Base-by-base conservation (phyloP, 345 rosid species). In the Salix viminalis region DNA sequence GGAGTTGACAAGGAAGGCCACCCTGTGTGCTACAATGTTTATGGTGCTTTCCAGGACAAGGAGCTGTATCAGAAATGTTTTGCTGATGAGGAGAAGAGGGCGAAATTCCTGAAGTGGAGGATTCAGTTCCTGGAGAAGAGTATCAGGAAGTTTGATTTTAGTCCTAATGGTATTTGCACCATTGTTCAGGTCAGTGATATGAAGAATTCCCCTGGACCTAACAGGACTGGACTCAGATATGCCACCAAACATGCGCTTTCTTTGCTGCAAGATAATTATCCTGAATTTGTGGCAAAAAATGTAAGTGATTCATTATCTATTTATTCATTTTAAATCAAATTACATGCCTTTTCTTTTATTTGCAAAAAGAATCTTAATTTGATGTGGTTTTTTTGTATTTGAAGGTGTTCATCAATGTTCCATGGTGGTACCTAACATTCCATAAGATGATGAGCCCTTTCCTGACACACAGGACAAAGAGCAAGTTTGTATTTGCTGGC, bases 391-490 rank as follows among this genome's bases (percentile, higher is more conserved):
- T 72, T 76, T 52, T 67, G 73, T 41, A 4, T 74, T 10, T 68
- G 56, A 46, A 88, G 91, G 86, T 86, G 48, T 86, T 88, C 79
- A 85, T 88, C 82, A 86, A 88, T 73, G 89, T 86, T 42, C 91
- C 91, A 0, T 88, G 86, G 87, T 88, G 89, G 91, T 88, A 86
- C 75, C 80, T 83, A 13, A 87, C 86, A 34, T 86, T 86, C 77
- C 44, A 78, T 52, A 84, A 66, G 79, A 82, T 86, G 85, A 84
- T 86, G 69, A 84, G 84, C 78, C 88, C 89, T 34, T 86, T 86
- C 84, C 73, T 88, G 74, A 88, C 89, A 21, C 88, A 77, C 67
- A 83, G 91, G 75, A 86, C 89, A 52, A 88, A 80, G 84, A 88
- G 89, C 88, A 88, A 88, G 72, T 86, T 88, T 70, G 85, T 83